A percentile compares a stretch with the other conserved stretches of the same genome.
Conservation (phyloP, 1,139 yeast species). For the Pichia terricola region DNA sequence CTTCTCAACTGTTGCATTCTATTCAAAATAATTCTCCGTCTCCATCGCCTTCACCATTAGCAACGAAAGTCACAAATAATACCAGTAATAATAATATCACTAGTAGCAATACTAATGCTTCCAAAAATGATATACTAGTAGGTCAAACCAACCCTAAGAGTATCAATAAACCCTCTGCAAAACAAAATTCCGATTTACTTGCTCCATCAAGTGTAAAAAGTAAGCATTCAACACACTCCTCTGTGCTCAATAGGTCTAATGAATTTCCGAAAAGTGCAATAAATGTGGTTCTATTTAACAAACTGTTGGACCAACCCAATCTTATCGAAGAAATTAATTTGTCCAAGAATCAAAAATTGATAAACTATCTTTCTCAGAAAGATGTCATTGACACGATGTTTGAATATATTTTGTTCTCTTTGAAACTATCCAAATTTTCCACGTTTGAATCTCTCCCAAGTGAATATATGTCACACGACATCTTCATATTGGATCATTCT, state of each 20-base stretch:
- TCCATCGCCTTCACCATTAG: conserved; percentile 7
- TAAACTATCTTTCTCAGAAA: conserved; percentile 69
- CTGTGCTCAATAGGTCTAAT: not conserved
- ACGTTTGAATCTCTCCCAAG: conserved; percentile 2
- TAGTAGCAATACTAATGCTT: not conserved
- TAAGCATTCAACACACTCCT: not conserved
- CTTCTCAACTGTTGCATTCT: conserved; percentile 25
- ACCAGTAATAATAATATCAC: not conserved
- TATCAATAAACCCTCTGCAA: no score
- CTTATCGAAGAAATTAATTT: conserved; percentile 66
- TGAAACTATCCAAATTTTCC: conserved; percentile 10
- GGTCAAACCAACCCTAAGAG: no score
- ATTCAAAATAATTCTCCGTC: conserved; percentile 21
- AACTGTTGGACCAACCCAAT: conserved; percentile 77
- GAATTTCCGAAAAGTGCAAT: conserved; percentile 9
- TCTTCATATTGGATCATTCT: conserved; percentile 3
- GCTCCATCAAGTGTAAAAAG: not conserved
- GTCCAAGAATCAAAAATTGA: conserved; percentile 70
- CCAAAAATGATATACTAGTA: not conserved
- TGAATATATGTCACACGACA: conserved; percentile 10
- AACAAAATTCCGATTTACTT: no score
- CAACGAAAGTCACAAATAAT: no score
- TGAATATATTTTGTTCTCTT: conserved; percentile 43
- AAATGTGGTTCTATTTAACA: conserved; percentile 37
- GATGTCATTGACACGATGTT: conserved; percentile 57